These are phyloP conservation scores for Lyophyllum decastes DNA, from an alignment of 768 basidiomycete species.

Conservation along the genomic window DNA sequence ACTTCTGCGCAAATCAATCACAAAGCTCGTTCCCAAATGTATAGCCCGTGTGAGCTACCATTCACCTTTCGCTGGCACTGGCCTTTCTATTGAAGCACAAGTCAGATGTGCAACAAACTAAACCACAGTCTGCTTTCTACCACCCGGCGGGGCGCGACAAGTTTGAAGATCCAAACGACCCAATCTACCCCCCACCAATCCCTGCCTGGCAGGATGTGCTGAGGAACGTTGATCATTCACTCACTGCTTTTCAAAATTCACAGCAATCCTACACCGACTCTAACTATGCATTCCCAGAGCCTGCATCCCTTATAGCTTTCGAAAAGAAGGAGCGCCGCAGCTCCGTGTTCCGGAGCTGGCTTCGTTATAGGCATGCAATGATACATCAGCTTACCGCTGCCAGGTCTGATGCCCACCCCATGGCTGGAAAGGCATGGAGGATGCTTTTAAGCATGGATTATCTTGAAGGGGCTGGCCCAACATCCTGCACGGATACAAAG, in stretches of 20 bases:
- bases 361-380: not conserved
- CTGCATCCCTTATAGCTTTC: not conserved
- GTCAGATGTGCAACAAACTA: too few relatives aligned
- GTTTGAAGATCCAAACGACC: conserved; percentile 9
- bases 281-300: conserved; percentile 7
- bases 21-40: not conserved
- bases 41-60: conserved; percentile 4
- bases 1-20: not conserved
- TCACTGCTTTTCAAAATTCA: not conserved
- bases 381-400: conserved; percentile 1
- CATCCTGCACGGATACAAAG: not conserved
- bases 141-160: conserved; percentile 1
- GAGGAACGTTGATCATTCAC: not conserved
- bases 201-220: conserved; percentile 3
- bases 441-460: conserved; percentile 2
- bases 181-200: conserved; percentile 5
- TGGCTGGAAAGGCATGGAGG: conserved; percentile 10
- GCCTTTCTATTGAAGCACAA: too few relatives aligned
- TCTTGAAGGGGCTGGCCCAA: not conserved
- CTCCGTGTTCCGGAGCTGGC: conserved; percentile 1
- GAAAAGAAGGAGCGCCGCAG: not conserved
- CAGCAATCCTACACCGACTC: not conserved
- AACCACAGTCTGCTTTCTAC: not conserved
- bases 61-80: too few relatives aligned
- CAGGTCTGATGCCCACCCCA: not conserved